Percentiles rank a stretch among this genome's conserved stretches.
These are phyloP conservation scores for Tetrahymena elliotti DNA, from an alignment of 73 alveolate genomes.

Conservation along the genomic window DNA sequence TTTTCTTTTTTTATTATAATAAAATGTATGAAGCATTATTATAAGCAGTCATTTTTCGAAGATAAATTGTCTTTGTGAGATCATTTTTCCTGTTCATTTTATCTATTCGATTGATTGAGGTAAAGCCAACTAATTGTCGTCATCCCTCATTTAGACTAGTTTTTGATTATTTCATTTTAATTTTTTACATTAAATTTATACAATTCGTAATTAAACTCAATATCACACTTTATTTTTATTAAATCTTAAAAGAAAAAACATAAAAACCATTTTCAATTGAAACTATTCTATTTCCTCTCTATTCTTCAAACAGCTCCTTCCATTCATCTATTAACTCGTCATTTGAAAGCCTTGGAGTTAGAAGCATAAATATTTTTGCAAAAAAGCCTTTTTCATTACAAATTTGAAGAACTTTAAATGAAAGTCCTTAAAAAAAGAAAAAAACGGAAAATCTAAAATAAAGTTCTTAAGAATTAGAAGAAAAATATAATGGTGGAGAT, in stretches of 20 bases:
- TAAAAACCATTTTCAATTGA: neutral
- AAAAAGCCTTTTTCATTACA: too few species aligned
- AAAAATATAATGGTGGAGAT: neutral
- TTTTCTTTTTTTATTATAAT: neutral
- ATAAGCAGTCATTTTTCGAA: neutral
- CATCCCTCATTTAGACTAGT: neutral
- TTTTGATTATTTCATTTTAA: neutral
- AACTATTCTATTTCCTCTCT: neutral
- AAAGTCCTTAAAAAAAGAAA: neutral
- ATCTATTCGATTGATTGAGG: neutral
- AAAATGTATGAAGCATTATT: neutral
- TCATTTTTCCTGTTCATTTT: neutral
- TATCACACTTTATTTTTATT: neutral
- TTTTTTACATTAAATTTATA: neutral
- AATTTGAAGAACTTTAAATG: too few species aligned
- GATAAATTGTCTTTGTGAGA: neutral
- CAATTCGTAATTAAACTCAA: neutral
- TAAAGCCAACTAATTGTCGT: too few species aligned
- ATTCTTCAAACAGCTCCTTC: neutral
- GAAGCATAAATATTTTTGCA: too few species aligned
- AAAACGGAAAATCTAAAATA: neutral
- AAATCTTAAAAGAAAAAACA: neutral
- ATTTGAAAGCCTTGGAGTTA: neutral
- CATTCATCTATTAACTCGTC: neutral
- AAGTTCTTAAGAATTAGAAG: neutral